phyloP scores from a whole-genome alignment of 2,329 filamentous ascomycete genomes.

The Exophiala sideris region DNA sequence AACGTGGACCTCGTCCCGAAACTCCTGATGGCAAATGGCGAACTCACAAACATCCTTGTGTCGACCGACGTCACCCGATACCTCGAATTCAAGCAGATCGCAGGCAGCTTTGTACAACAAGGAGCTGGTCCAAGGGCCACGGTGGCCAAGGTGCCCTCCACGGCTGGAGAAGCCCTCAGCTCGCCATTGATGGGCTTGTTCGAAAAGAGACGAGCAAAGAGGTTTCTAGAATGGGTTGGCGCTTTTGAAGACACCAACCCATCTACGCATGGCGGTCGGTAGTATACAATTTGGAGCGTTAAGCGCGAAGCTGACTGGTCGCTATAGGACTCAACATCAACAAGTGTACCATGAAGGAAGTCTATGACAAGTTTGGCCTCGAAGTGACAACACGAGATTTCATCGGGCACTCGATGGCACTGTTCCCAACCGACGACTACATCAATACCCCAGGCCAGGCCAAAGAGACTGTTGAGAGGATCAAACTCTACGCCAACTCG shows the following conservation, averaged over 20 bases:
- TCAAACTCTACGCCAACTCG: conserved; percentile 94
- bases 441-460: conserved; percentile 69
- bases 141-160: conserved; percentile 93
- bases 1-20: conserved; percentile 99
- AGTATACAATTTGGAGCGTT: background rate
- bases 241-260: conserved; percentile 79
- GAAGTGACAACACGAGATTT: conserved; percentile 89
- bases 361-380: conserved; percentile 96
- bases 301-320: conserved; percentile 5
- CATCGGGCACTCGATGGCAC: conserved; percentile 95
- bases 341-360: conserved; percentile 88
- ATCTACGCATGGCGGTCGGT: conserved; percentile 80
- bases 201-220: conserved; percentile 95
- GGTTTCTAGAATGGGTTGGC: conserved; percentile 93
- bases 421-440: conserved; percentile 89
- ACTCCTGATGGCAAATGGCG: conserved; percentile 96
- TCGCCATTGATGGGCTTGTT: conserved; percentile 96
- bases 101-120: conserved; percentile 95
- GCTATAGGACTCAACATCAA: conserved; percentile 68
- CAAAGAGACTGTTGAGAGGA: conserved; percentile 83
- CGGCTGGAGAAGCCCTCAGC: conserved; percentile 82
- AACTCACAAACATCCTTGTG: conserved; percentile 96
- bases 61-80: conserved; percentile 89
- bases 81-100: conserved; percentile 90
- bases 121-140: conserved; percentile 77